Conservation (phyloP, 73 alveolate genomes). For the Paramecium tetraurelia region DNA sequence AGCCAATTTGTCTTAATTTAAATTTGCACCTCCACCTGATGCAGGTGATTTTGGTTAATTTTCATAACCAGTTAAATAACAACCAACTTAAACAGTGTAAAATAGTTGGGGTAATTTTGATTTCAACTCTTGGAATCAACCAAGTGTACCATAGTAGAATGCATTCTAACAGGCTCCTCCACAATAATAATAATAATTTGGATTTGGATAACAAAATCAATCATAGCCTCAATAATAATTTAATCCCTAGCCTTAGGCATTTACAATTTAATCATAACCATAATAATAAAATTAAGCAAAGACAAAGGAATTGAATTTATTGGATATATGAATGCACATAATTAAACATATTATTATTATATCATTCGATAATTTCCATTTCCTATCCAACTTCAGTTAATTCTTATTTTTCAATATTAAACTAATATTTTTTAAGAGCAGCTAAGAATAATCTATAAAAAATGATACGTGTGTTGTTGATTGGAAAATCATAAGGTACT, state of each 20-base stretch:
- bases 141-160: not conserved
- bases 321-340: slow-evolving; percentile 15
- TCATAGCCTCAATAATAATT: not conserved
- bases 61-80: not conserved
- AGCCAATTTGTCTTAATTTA: not conserved
- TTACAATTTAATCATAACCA: not conserved
- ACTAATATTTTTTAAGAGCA: not conserved
- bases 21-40: slow-evolving; percentile 46
- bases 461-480: not conserved
- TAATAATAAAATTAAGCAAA: not conserved
- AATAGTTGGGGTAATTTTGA: not conserved
- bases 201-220: not conserved
- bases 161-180: not conserved
- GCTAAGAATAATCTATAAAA: not conserved
- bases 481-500: not conserved
- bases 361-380: slow-evolving; percentile 44
- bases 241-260: not conserved
- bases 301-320: not conserved
- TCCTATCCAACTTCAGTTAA: not conserved
- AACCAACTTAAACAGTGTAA: not conserved
- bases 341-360: not conserved
- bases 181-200: not conserved
- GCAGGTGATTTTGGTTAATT: not conserved
- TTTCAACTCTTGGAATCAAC: not conserved
- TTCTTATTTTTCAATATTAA: slow-evolving; percentile 42